Evolutionary conservation across 2,329 filamentous ascomycete species (phyloP).

Genomic region (Sclerotinia borealis): DNA sequence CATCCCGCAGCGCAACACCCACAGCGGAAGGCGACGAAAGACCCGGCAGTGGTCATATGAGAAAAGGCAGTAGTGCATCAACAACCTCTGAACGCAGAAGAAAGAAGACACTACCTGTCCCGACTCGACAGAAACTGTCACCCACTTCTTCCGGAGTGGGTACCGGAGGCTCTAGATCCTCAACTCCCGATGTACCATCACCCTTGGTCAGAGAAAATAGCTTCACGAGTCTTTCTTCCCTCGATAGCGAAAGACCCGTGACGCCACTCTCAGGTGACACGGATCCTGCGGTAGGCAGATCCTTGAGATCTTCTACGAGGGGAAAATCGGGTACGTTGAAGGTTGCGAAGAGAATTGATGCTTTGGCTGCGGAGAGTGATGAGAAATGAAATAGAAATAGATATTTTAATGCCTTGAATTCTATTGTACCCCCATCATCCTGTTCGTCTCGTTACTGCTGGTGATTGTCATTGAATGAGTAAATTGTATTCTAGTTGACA

Average conservation of each 20-base stretch:
- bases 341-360: neutral
- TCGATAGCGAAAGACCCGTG: slow-evolving; percentile 26
- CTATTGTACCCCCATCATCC: neutral
- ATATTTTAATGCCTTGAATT: slow-evolving; percentile 1
- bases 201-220: slow-evolving; percentile 30
- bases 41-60: slow-evolving; percentile 19
- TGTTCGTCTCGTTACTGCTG: neutral
- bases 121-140: slow-evolving; percentile 23
- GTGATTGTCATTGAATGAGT: neutral
- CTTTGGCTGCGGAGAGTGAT: neutral
- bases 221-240: slow-evolving; percentile 28
- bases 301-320: slow-evolving; percentile 7
- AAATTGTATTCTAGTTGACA: no score
- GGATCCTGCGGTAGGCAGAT: slow-evolving; percentile 13
- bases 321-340: neutral
- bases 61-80: slow-evolving; percentile 29
- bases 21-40: slow-evolving; percentile 29
- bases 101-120: slow-evolving; percentile 24
- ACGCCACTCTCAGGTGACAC: slow-evolving; percentile 21
- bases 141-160: slow-evolving; percentile 14
- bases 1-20: slow-evolving; percentile 34
- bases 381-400: slow-evolving; percentile 6
- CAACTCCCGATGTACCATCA: slow-evolving; percentile 29
- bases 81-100: slow-evolving; percentile 25
- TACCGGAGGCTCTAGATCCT: slow-evolving; percentile 14